These are phyloP conservation scores for Arthrobotrys conoides DNA, from an alignment of 2,329 filamentous ascomycete genomes.

Conservation along the genomic window DNA sequence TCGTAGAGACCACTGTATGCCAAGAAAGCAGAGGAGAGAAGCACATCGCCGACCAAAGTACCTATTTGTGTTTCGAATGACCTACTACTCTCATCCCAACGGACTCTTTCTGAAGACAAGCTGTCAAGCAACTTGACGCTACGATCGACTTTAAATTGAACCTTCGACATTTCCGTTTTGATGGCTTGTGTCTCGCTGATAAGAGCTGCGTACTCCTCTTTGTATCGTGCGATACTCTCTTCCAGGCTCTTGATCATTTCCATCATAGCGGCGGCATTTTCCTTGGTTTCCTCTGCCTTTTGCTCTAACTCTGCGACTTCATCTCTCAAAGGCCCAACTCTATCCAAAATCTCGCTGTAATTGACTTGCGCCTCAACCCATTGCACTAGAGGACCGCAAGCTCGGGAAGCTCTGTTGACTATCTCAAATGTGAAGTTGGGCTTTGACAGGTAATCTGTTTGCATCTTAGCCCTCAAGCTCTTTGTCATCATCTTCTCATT, in stretches of 20 bases:
- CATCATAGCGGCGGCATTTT: conserved; percentile 90
- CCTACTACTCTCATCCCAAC: conserved; percentile 97
- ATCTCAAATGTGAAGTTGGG: conserved; percentile 96
- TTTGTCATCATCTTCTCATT: conserved; percentile 96
- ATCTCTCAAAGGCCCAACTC: conserved; percentile 90
- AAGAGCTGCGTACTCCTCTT: conserved; percentile 92
- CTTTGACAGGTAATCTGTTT: conserved; percentile 89
- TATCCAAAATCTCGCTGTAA: conserved; percentile 96
- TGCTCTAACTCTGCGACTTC: conserved; percentile 91
- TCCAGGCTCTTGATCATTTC: conserved; percentile 87
- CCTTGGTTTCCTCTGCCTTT: conserved; percentile 90
- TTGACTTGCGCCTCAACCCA: conserved; percentile 98
- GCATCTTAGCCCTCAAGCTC: conserved; percentile 85
- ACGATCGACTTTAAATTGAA: conserved; percentile 97
- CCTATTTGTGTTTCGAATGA: conserved; percentile 98
- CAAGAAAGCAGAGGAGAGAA: conserved; percentile 96
- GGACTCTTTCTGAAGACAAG: conserved; percentile 88
- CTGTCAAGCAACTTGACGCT: conserved; percentile 95
- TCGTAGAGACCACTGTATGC: conserved; percentile 98
- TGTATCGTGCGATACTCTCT: conserved; percentile 92
- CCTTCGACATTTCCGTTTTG: conserved; percentile 94
- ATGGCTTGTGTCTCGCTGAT: conserved; percentile 98
- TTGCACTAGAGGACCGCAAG: conserved; percentile 94
- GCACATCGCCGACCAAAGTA: conserved; percentile 93
- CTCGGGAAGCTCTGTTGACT: conserved; percentile 95